phyloP scores from a whole-genome alignment of 164 flowering plant genomes.

The Buxus sempervirens region DNA sequence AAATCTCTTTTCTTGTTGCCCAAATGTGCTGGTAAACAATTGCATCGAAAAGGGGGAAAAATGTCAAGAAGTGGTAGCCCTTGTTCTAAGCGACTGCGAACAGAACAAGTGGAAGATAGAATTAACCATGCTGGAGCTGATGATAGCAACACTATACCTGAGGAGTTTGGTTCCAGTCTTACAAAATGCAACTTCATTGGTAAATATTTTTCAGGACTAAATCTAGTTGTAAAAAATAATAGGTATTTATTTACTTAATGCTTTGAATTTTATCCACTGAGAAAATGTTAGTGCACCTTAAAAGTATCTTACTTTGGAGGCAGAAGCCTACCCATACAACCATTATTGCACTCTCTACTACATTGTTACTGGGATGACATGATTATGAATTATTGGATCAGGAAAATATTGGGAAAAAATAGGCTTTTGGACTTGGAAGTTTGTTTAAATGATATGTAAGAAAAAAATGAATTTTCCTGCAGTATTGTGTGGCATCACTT shows the following conservation, averaged over 20 bases:
- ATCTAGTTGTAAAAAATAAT: no score
- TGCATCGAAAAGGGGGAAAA: conserved; percentile 34
- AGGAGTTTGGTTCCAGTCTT: conserved; percentile 27
- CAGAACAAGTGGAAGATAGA: conserved; percentile 32
- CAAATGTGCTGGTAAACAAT: conserved; percentile 29
- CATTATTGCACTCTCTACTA: neutral
- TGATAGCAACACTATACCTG: conserved; percentile 25
- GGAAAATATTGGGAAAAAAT: no score
- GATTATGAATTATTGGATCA: no score
- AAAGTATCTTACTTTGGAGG: neutral
- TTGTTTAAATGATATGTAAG: no score
- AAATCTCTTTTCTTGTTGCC: conserved; percentile 14
- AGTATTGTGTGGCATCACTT: no score
- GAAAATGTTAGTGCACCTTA: neutral
- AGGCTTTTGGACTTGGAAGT: no score
- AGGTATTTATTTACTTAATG: neutral
- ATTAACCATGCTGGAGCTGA: conserved; percentile 24
- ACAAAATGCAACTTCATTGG: conserved; percentile 34
- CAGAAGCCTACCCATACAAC: neutral
- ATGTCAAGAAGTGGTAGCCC: conserved; percentile 31
- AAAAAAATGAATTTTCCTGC: no score
- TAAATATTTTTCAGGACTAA: neutral
- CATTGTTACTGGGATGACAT: no score
- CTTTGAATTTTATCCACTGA: neutral
- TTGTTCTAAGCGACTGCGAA: conserved; percentile 46